Base-by-base conservation (phyloP, 106 monocot genomes). In the Dioscorea alata region DNA sequence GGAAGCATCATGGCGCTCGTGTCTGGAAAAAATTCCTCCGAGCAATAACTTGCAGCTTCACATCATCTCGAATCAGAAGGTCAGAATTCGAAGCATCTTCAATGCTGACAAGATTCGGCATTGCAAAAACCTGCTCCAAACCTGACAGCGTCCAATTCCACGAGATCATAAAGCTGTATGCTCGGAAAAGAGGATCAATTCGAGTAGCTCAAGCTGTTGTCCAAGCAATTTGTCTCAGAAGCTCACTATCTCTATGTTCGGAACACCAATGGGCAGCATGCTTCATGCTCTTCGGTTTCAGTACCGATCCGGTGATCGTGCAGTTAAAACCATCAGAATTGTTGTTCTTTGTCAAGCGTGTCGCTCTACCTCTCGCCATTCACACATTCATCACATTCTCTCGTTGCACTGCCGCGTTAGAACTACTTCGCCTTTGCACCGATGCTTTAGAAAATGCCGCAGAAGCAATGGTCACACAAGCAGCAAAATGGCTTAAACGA, bases 181-280 rank as follows among this genome's bases (percentile, higher is more conserved):
- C 95, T 66, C 75, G 80, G 23, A 84, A 80, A 35, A 52, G 82
- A 59, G 95, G 91, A 48, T 63, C 67, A 25, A 62, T 53, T 18
- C 67, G 78, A 68, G 73, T 81, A 23, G 86, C 91, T 35, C 90
- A 76, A 42, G 79, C 91, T 0, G 73, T 91, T 81, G 74, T 88
- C 48, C 79, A 83, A 51, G 75, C 95, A 2, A 73, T 96, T 49
- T 82, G 66, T 28, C 62, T 91, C 33, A 64, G 80, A 65, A 86
- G 81, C 4, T 91, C 95, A 0, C 58, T 88, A 23, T 72, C 81
- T 34, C 88, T 84, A 24, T 80, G 64, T 22, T 61, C 82, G 1
- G 88, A 96, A 15, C 95, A 96, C 60, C 31, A 91, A 50, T 96
- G 88, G 91, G 91, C 95, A 23, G 79, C 91, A 8, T 96, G 95